Percentiles rank a stretch among this genome's conserved stretches.
phyloP scores from a whole-genome alignment of 2,329 filamentous ascomycete genomes.

The Cadophora malorum region DNA sequence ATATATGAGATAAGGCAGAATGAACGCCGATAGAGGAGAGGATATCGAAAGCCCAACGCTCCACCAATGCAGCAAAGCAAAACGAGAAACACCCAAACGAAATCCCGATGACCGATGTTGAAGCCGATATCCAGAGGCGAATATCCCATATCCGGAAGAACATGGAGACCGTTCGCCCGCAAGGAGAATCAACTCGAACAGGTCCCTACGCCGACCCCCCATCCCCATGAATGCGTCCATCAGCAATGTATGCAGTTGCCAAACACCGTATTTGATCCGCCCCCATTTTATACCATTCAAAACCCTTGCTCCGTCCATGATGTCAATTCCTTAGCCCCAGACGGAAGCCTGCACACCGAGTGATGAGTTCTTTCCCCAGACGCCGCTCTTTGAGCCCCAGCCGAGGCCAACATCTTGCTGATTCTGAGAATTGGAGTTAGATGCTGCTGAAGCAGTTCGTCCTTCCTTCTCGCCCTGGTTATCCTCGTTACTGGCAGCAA shows the following conservation, averaged over 20 bases:
- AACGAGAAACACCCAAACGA: conserved; percentile 20
- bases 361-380: conserved; percentile 85
- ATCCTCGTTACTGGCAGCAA: conserved; percentile 59
- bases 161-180: conserved; percentile 1
- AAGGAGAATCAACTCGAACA: conserved; percentile 18
- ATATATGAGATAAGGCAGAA: conserved; percentile 1
- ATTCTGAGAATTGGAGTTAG: conserved; percentile 58
- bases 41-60: conserved; percentile 29
- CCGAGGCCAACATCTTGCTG: conserved; percentile 55
- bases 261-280: conserved; percentile 34
- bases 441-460: conserved; percentile 59
- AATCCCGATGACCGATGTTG: conserved; percentile 22
- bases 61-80: conserved; percentile 31
- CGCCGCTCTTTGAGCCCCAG: conserved; percentile 78
- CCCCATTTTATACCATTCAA: conserved; percentile 29
- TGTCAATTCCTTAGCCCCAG: conserved; percentile 72
- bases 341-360: conserved; percentile 91
- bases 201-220: conserved; percentile 29
- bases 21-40: conserved; percentile 25
- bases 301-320: conserved; percentile 15
- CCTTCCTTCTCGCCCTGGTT: conserved; percentile 48
- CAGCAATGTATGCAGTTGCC: conserved; percentile 35
- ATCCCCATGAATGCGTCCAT: conserved; percentile 28
- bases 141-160: conserved; percentile 7
- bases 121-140: conserved; percentile 13